Evolutionary conservation across 2,329 filamentous ascomycete genomes (phyloP), one percentile per base, ranked within the genome.

Genomic region (Apiospora aurea): DNA sequence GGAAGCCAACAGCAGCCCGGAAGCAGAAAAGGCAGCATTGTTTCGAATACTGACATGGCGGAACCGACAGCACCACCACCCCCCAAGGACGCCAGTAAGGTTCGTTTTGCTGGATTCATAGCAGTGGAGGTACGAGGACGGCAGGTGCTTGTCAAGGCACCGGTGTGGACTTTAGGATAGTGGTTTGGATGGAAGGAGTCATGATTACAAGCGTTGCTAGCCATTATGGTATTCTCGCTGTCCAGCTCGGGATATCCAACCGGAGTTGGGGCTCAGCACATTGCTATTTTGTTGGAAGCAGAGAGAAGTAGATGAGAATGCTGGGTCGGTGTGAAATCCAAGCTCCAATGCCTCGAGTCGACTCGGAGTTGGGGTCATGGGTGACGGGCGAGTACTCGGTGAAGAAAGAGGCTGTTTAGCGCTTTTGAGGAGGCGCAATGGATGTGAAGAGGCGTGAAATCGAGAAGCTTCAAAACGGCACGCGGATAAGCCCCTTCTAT

Each of bases 101-200:
- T 96, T 71, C 90, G 93, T 57, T 93, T 95, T 80, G 91, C 93
- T 1, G 92, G 91, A 6, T 96, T 95, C 80, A 82, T 95, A 71
- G 89, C 88, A 24, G 87, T 95, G 44, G 93, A 95, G 82, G 93
- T 96, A 10, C 86, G 92, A 74, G 92, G 93, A 29, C 89, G 93
- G 73, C 93, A 93, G 81, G 91, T 95, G 67, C 83, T 96, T 77
- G 84, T 90, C 73, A 94, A 94, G 83, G 92, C 93, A 26, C 93
- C 93, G 18, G 91, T 95, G 44, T 96, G 90, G 90, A 87, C 87
- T 14, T 75, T 91, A 73, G 11, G 57, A 41, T 64, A 41, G 57
- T n/a, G 34, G 57, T n/a, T 41, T 64, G 49, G 49, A 51, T 11
- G 29, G 53, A 61, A 7, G 53, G 41, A 41, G 34, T 64, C 8